Evolutionary conservation across 768 basidiomycete species (phyloP).

Genomic region (Lentinus tigrinus): DNA sequence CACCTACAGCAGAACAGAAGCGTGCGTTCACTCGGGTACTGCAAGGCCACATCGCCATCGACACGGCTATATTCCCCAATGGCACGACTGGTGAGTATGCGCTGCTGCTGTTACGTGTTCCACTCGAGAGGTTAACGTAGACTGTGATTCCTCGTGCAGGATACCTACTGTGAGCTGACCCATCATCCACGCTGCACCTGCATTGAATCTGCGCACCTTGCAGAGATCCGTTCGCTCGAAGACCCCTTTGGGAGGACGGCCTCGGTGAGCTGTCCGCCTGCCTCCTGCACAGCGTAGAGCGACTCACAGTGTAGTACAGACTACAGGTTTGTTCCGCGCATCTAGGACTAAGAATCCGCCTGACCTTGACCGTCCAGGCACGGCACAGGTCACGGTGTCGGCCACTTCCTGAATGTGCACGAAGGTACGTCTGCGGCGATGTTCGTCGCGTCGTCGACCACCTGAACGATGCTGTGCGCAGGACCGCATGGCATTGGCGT

Average conservation of each 20-base stretch:
- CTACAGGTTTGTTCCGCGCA: slow-evolving; percentile 46
- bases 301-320: slow-evolving; percentile 34
- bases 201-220: background rate
- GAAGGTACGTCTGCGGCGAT: slow-evolving; percentile 47
- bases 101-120: background rate
- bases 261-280: slow-evolving; percentile 51
- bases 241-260: slow-evolving; percentile 83
- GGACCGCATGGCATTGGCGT: slow-evolving; percentile 66
- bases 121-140: background rate
- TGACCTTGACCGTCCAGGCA: slow-evolving; percentile 48
- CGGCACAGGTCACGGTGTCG: slow-evolving; percentile 94
- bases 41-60: slow-evolving; percentile 90
- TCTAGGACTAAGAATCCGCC: background rate
- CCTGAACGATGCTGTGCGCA: slow-evolving; percentile 13
- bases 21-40: slow-evolving; percentile 89
- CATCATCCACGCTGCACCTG: too few relatives aligned
- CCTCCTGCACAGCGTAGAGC: background rate
- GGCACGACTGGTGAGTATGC: slow-evolving; percentile 67
- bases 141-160: slow-evolving; percentile 33
- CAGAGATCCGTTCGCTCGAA: slow-evolving; percentile 81
- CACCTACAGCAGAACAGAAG: slow-evolving; percentile 77
- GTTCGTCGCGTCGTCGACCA: background rate
- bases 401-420: slow-evolving; percentile 92
- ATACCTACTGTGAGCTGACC: slow-evolving; percentile 49
- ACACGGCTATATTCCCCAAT: slow-evolving; percentile 77